A percentile compares a stretch with the other conserved stretches of the same genome.
Evolutionary conservation across 2,329 filamentous ascomycete genomes (phyloP).

Genomic region (Exophiala sp.): DNA sequence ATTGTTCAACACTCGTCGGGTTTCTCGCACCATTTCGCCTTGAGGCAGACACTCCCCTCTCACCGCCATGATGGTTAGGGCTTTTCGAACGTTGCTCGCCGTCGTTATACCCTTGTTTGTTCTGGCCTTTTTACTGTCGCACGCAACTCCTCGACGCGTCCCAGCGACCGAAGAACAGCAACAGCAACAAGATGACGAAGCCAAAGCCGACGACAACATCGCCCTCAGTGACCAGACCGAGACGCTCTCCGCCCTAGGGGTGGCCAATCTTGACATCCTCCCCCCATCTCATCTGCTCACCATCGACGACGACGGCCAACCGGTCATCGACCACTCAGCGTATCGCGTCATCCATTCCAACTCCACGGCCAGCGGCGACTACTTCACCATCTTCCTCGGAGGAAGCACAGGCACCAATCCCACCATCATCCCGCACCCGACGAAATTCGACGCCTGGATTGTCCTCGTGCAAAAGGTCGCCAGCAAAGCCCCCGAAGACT

Average conservation of each 20-base stretch:
- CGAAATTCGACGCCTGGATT: slow-evolving; percentile 43
- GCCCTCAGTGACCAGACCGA: not conserved
- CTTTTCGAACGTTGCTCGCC: not conserved
- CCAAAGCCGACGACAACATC: not conserved
- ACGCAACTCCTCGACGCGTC: not conserved
- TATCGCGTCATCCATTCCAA: slow-evolving; percentile 40
- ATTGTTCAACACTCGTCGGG: not conserved
- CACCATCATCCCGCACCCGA: slow-evolving; percentile 53
- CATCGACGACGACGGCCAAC: slow-evolving; percentile 3
- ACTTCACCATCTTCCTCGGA: slow-evolving; percentile 47
- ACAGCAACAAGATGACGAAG: not conserved
- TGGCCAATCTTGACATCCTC: not conserved
- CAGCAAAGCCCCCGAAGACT: slow-evolving; percentile 37
- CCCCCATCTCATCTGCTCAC: not conserved
- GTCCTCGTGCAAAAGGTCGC: slow-evolving; percentile 51
- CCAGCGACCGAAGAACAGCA: not conserved
- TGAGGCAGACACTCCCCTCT: not conserved
- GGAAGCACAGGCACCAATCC: slow-evolving; percentile 45
- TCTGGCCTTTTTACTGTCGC: not conserved
- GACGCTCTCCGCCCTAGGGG: not conserved
- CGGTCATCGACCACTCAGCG: not conserved
- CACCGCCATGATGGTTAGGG: not conserved
- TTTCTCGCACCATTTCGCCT: not conserved
- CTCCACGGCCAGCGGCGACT: slow-evolving; percentile 43
- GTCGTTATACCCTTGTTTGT: not conserved